Evolutionary conservation across 352 stramenopile genomes (phyloP).

Genomic region (Phytopythium vexans): DNA sequence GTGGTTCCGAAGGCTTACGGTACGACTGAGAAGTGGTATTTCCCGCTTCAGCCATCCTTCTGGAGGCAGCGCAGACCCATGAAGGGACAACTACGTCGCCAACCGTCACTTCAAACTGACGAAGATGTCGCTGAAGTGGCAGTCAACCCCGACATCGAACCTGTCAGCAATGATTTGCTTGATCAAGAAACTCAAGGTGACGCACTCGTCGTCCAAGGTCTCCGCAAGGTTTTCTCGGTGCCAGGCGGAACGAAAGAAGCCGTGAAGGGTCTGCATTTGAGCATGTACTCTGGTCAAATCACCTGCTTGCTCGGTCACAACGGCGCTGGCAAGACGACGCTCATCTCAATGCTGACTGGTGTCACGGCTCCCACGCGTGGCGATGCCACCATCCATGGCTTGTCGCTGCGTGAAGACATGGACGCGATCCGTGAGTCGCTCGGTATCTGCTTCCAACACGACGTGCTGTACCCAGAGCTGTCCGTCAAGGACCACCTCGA

Average conservation of each 20-base stretch:
- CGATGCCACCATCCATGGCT: constrained; percentile 65
- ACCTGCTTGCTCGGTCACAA: constrained; percentile 92
- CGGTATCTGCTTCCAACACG: too few species aligned
- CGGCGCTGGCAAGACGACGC: constrained; percentile 90
- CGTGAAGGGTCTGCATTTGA: constrained; percentile 81
- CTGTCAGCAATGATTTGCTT: constrained; percentile 30
- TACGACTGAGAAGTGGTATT: constrained; percentile 86
- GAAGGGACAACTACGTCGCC: constrained; percentile 26
- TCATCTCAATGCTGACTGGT: constrained; percentile 92
- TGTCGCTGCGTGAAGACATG: constrained; percentile 78
- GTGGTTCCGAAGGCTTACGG: constrained; percentile 92
- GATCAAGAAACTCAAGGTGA: constrained; percentile 37
- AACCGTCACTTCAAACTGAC: too few species aligned
- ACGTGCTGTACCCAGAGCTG: too few species aligned
- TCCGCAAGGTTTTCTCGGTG: constrained; percentile 76
- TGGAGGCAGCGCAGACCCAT: constrained; percentile 33
- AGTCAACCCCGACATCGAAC: constrained; percentile 33
- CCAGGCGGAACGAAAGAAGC: constrained; percentile 78
- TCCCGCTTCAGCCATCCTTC: constrained; percentile 64
- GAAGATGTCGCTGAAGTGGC: constrained; percentile 25
- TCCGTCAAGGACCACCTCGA: too few species aligned
- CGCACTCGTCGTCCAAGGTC: constrained; percentile 43
- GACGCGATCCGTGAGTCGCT: constrained; percentile 70
- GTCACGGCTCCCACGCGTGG: constrained; percentile 62
- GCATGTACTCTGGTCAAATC: constrained; percentile 93